Evolutionary conservation across 495 filamentous ascomycete species (phyloP).

Genomic region (Annulohypoxylon stygium): DNA sequence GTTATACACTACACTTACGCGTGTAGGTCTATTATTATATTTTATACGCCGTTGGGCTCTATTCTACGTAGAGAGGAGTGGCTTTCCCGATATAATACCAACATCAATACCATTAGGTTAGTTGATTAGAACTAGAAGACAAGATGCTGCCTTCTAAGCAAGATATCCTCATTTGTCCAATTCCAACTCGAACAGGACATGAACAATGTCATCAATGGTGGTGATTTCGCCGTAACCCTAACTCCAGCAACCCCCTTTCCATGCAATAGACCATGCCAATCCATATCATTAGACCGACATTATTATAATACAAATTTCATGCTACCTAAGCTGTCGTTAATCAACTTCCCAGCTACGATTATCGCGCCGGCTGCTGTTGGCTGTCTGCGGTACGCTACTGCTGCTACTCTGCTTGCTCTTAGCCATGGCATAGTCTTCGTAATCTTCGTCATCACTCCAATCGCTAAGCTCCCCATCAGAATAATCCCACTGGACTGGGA

Average conservation of each 20-base stretch:
- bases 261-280: conserved; percentile 30
- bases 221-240: conserved; percentile 13
- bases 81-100: conserved; percentile 7
- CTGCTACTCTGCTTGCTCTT: conserved; percentile 31
- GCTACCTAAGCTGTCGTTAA: conserved; percentile 29
- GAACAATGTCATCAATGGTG: not conserved
- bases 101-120: conserved; percentile 15
- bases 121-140: conserved; percentile 9
- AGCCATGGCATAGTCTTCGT: conserved; percentile 36
- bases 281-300: conserved; percentile 34
- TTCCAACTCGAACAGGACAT: conserved; percentile 12
- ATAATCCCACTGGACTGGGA: conserved; percentile 69
- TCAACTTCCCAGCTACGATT: conserved; percentile 52
- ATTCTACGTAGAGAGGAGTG: conserved; percentile 10
- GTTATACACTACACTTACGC: not conserved
- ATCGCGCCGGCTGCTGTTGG: conserved; percentile 1
- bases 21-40: conserved; percentile 9
- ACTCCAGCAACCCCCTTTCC: conserved; percentile 21
- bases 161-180: conserved; percentile 16
- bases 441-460: conserved; percentile 49
- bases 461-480: conserved; percentile 59
- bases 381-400: conserved; percentile 27
- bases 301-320: conserved; percentile 36
- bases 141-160: conserved; percentile 9
- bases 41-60: not conserved